Conservation (phyloP, 1,139 yeast genomes). For the Yamadazyma diospyri region DNA sequence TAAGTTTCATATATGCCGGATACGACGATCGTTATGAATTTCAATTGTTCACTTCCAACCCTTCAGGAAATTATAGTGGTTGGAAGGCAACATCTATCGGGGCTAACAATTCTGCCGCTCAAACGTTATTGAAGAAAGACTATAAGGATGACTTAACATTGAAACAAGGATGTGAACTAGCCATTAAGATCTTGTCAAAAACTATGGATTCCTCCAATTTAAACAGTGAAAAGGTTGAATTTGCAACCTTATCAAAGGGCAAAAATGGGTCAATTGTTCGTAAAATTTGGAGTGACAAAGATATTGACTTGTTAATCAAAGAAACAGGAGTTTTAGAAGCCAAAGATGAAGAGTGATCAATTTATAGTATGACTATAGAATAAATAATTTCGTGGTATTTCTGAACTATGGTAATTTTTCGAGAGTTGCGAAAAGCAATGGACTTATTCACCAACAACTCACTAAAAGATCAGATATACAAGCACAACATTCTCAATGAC, state of each 20-base stretch:
- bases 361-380: not conserved
- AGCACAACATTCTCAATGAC: conserved; percentile 17
- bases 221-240: conserved; percentile 84
- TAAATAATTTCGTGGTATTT: too few relatives aligned
- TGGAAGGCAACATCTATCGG: conserved; percentile 99
- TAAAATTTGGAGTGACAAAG: conserved; percentile 76
- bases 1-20: conserved; percentile 93
- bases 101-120: conserved; percentile 94
- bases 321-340: conserved; percentile 66
- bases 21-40: conserved; percentile 86
- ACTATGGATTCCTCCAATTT: conserved; percentile 89
- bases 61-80: conserved; percentile 95
- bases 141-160: conserved; percentile 78
- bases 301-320: conserved; percentile 71
- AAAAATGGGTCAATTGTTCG: conserved; percentile 55
- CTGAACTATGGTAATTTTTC: too few relatives aligned
- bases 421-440: conserved; percentile 5
- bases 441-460: conserved; percentile 10
- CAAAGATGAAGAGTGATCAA: conserved; percentile 22
- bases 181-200: conserved; percentile 87
- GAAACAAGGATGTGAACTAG: conserved; percentile 81
- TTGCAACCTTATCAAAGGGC: conserved; percentile 65
- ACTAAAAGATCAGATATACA: conserved; percentile 12
- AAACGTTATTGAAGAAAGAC: conserved; percentile 91
- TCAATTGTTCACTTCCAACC: conserved; percentile 93